phyloP scores from a whole-genome alignment of 208 protist genomes.

The Porcisia hertigi region DNA sequence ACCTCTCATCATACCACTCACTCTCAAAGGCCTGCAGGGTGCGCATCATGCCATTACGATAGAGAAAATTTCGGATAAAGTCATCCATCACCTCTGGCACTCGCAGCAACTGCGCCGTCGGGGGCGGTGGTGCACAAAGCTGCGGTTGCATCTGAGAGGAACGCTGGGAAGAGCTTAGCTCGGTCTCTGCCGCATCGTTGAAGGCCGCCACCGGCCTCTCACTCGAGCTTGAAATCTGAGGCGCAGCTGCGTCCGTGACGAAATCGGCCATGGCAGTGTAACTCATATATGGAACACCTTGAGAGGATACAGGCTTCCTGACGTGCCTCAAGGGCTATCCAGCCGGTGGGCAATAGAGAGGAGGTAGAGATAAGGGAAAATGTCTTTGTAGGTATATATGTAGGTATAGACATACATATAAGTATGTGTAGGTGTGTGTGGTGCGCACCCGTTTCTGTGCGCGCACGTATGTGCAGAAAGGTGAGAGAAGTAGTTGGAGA shows the following conservation, averaged over 20 bases:
- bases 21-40: conserved; percentile 88
- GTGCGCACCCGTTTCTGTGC: neutral
- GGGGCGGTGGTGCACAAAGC: conserved; percentile 54
- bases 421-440: conserved; percentile 1
- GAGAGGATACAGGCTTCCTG: neutral
- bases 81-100: conserved; percentile 93
- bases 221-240: neutral
- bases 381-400: neutral
- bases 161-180: conserved; percentile 65
- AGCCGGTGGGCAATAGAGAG: neutral
- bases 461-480: neutral
- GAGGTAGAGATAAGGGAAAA: neutral
- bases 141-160: conserved; percentile 55
- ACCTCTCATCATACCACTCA: conserved; percentile 78
- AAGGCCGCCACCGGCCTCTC: neutral
- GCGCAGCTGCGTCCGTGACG: neutral
- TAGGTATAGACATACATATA: too few relatives aligned
- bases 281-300: conserved; percentile 4
- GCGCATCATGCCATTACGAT: conserved; percentile 73
- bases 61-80: conserved; percentile 92
- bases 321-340: neutral
- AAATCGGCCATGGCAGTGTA: neutral
- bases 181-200: conserved; percentile 44
- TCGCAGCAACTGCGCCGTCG: conserved; percentile 82
- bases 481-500: neutral